Evolutionary conservation across 768 basidiomycete species (phyloP).

Genomic region (Tricholoma furcatifolium): DNA sequence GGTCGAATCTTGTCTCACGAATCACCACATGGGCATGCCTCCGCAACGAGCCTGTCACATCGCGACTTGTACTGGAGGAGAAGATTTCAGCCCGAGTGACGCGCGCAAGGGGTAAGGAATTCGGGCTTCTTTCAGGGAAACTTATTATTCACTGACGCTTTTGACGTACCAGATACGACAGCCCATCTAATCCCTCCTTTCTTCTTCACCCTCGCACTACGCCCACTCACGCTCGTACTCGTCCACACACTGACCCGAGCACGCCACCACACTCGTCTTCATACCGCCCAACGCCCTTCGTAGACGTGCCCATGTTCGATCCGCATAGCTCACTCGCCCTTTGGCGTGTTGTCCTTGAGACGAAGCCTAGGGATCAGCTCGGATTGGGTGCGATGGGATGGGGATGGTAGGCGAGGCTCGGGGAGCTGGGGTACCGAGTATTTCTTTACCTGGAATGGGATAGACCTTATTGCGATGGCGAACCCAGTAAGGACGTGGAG

Average conservation of each 20-base stretch:
- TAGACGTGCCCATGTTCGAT: conserved; percentile 71
- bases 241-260: conserved; percentile 21
- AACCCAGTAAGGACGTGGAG: conserved; percentile 64
- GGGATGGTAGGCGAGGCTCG: conserved; percentile 19
- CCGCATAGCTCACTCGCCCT: conserved; percentile 55
- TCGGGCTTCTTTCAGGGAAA: no score
- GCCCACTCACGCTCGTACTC: conserved; percentile 13
- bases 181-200: conserved; percentile 33
- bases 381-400: conserved; percentile 18
- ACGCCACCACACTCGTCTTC: conserved; percentile 24
- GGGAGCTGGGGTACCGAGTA: conserved; percentile 50
- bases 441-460: conserved; percentile 56
- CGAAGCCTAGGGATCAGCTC: conserved; percentile 22
- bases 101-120: no score
- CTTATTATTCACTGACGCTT: no score
- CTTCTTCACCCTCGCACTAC: conserved; percentile 9
- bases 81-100: no score
- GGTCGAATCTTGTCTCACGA: no score
- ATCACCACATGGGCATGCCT: no score
- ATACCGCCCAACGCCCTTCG: conserved; percentile 46
- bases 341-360: conserved; percentile 50
- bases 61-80: no score
- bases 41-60: no score
- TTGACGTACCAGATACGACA: no score
- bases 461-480: conserved; percentile 38